Evolutionary conservation across 2,329 filamentous ascomycete genomes (phyloP), one percentile per base, ranked within the genome.

Genomic region (Pestalotiopsis sp.): DNA sequence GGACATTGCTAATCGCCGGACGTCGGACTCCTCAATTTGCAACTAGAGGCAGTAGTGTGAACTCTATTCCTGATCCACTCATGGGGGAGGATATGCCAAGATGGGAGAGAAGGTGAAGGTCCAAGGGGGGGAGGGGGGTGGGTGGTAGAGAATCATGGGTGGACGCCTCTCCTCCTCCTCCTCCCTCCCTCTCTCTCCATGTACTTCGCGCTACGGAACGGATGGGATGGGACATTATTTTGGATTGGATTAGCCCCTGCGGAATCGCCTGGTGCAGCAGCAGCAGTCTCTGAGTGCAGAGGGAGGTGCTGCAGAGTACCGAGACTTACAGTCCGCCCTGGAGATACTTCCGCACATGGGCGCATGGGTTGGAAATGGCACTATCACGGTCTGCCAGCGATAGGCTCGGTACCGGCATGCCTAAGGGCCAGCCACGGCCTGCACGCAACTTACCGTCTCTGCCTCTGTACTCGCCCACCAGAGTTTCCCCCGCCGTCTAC

Each of bases 61-160:
- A 68, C 67, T 68, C 64, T 68, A 68, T 66, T 68, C 64, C 39
- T 17, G 48, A 57, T 57, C 48, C 64, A 58, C 26, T 52, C 64
- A 38, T 30, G 64, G 38, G 20, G 39, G 11, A 17, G n/a, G 59
- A 30, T 39, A 2, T 35, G 59, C 35, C 40, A 48, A 48, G 40
- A 35, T 35, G 30, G 30, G 30, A 35, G 30, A 35, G 30, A 9
- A 7, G 30, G 30, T 5, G 6, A 35, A 35, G 30, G 30, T 9
- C 30, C 7, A 30, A 5, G 6, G 30, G 40, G n/a, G 40, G 14
- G 14, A 7, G 40, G n/a, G 40, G 40, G 40, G 40, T 48, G 40
- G 14, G 40, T 35, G n/a, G n/a, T 7, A 48, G 40, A 14, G 40
- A 48, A 14, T 7, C 4, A 44, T 14, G 13, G 40, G 13, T 48